Base-by-base conservation (phyloP, 306 rosid species). In the Rosa multiflora region DNA sequence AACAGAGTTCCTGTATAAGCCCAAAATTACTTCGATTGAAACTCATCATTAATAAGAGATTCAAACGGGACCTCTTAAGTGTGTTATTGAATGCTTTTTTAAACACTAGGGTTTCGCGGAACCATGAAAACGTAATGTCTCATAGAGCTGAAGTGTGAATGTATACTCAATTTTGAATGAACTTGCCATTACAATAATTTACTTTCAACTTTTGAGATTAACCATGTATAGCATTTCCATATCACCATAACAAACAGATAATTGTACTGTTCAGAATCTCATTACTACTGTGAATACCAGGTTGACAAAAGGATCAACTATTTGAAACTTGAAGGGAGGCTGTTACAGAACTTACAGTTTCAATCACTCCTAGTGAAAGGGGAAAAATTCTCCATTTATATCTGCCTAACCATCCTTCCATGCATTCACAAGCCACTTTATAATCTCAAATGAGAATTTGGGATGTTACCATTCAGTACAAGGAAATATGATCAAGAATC, bases 331-430 rank as follows among this genome's bases (percentile, higher is more conserved):
- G 76, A 29, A 43, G 73, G 0, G 64, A 35, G 40, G 46, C 23
- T 47, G 76, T 4, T 72, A 72, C 48, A 18, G 44, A 20, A 17
- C 29, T 4, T 20, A 42, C 52, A 68, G 23, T 44, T 44, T 10
- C 35, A 68, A 20, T 43, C 3, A 23, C 17, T 10, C 52, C 13
- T 49, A 32, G 9, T 29, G 9, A 13, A 59, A 14, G 56, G 49
- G 53, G 56, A 20, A 40, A 15, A 26, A 1, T 10, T 39, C 61
- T 49, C 46, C 37, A 20, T 21, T 74, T 69, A 59, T 23, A 42
- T 74, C 70, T 58, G 17, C 39, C 82, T 56, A 5, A 49, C 70
- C 72, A 48, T 49, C 32, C 73, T 51, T 23, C 48, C 37, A 14
- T 44, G 26, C 29, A 18, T 55, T 8, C 43, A 17, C 14, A 72